These are phyloP conservation scores for Lactarius hengduanensis DNA, from an alignment of 768 basidiomycete genomes.

Conservation along the genomic window DNA sequence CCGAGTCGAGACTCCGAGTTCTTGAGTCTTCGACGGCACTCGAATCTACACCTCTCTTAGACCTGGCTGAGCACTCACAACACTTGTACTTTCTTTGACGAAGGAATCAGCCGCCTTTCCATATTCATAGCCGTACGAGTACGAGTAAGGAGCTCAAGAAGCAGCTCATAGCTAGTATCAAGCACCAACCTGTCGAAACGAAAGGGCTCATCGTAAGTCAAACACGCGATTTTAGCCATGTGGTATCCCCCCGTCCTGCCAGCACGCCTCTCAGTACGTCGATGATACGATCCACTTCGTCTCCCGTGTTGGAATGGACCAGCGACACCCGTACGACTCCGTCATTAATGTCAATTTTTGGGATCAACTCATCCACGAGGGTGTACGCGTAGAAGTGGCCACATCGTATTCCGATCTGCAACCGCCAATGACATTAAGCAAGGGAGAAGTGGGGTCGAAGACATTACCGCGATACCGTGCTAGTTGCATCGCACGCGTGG, in stretches of 20 bases:
- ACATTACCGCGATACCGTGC: conserved; percentile 47
- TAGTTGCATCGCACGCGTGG: conserved; percentile 58
- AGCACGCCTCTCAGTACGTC: conserved; percentile 53
- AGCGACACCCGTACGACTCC: conserved; percentile 73
- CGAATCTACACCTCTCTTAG: too few species aligned
- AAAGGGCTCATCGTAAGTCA: too few species aligned
- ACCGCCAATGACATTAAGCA: not conserved
- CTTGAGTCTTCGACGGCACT: too few species aligned
- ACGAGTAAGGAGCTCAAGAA: too few species aligned
- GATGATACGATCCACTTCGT: conserved; percentile 64
- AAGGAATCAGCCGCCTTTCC: too few species aligned
- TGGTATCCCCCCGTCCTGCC: conserved; percentile 12
- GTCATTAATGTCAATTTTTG: conserved; percentile 58
- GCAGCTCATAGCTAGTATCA: too few species aligned
- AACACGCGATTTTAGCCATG: not conserved
- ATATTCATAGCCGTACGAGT: too few species aligned
- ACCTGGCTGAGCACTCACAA: too few species aligned
- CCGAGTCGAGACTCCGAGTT: too few species aligned
- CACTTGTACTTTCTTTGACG: too few species aligned
- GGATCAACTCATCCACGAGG: conserved; percentile 50
- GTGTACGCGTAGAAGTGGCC: conserved; percentile 80
- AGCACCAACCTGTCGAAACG: too few species aligned
- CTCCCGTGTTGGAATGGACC: conserved; percentile 76
- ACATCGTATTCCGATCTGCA: conserved; percentile 71
- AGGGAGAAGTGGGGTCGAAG: not conserved